These are phyloP conservation scores for Candida glucosophila DNA, from an alignment of 1,139 yeast genomes.

Conservation along the genomic window DNA sequence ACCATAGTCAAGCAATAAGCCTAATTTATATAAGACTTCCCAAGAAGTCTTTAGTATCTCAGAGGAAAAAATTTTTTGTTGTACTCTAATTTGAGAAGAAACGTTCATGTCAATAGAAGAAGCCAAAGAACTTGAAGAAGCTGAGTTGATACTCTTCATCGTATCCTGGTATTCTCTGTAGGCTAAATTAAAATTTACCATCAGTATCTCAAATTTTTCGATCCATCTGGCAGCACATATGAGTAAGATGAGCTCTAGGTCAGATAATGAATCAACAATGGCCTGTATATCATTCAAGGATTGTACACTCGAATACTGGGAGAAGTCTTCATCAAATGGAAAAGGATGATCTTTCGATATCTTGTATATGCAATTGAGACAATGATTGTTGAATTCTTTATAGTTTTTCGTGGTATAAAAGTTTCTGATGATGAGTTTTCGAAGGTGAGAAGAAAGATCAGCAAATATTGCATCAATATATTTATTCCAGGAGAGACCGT, in stretches of 20 bases:
- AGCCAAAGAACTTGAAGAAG: slow-evolving; percentile 9
- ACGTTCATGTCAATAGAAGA: slow-evolving; percentile 23
- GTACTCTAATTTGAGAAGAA: slow-evolving; percentile 26
- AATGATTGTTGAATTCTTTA: slow-evolving; percentile 43
- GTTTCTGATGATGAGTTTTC: slow-evolving; percentile 27
- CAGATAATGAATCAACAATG: slow-evolving; percentile 44
- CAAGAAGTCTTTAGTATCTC: slow-evolving; percentile 45
- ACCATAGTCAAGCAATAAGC: slow-evolving; percentile 27
- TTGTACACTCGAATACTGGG: slow-evolving; percentile 11
- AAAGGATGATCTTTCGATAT: slow-evolving; percentile 20
- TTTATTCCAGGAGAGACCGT: slow-evolving; percentile 44
- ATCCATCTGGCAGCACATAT: slow-evolving; percentile 70
- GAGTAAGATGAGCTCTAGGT: slow-evolving; percentile 58
- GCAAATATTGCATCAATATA: slow-evolving; percentile 22
- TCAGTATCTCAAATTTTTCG: slow-evolving; percentile 47
- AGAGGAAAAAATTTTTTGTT: slow-evolving; percentile 41
- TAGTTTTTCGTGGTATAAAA: slow-evolving; percentile 56
- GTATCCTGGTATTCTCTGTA: slow-evolving; percentile 66
- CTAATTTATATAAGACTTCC: slow-evolving; percentile 37
- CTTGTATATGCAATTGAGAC: slow-evolving; percentile 38
- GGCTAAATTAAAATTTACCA: slow-evolving; percentile 65
- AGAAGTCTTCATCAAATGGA: slow-evolving; percentile 23
- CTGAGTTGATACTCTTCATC: slow-evolving; percentile 40
- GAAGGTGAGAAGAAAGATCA: slow-evolving; percentile 7
- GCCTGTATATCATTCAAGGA: slow-evolving; percentile 18